Evolutionary conservation across 768 basidiomycete species (phyloP).

Genomic region (Suillus subluteus): DNA sequence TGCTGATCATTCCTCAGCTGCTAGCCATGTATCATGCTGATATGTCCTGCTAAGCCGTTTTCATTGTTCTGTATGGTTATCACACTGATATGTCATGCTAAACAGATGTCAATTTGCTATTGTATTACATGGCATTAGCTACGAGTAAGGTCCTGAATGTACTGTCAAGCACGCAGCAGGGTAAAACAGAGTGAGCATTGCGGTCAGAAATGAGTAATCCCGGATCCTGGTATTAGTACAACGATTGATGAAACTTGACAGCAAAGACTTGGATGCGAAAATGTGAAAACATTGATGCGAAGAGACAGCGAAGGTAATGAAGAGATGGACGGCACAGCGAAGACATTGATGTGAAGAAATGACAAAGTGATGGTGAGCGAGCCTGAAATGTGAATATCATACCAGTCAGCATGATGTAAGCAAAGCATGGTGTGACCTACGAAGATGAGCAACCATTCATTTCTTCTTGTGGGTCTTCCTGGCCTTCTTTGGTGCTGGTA

Average conservation of each 20-base stretch:
- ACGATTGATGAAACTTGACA: not conserved
- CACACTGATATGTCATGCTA: constrained; percentile 2
- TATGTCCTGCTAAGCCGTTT: not conserved
- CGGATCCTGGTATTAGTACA: not conserved
- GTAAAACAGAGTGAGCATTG: not conserved
- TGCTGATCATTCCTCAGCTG: not conserved
- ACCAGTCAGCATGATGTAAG: not conserved
- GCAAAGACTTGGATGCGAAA: not conserved
- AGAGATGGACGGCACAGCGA: not conserved
- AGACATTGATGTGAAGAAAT: not conserved
- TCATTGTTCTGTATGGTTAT: not conserved
- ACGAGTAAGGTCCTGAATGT: not conserved
- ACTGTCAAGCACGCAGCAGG: not conserved
- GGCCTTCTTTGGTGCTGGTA: not conserved
- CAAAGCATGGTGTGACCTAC: not conserved
- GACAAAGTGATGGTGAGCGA: not conserved
- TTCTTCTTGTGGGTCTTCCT: not conserved
- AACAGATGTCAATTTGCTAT: not conserved
- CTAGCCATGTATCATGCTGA: not conserved
- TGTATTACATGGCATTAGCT: not conserved
- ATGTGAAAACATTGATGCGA: no score
- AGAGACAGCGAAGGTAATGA: not conserved
- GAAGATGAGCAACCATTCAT: not conserved
- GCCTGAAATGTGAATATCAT: not conserved
- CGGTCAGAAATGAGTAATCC: not conserved